Conservation (phyloP, 208 protist genomes). For the Crithidia bombi region DNA sequence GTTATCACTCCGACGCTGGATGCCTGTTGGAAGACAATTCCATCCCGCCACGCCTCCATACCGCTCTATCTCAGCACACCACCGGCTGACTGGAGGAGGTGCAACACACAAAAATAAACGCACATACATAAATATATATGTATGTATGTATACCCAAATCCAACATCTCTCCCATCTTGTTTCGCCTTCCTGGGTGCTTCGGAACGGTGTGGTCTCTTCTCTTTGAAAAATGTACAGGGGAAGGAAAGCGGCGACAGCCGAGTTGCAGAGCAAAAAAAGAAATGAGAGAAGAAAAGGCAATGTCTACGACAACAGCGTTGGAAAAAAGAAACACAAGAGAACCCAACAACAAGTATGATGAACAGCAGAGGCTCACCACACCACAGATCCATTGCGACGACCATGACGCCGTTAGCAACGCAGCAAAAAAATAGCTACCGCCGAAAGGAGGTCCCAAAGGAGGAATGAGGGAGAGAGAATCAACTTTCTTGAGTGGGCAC, state of each 20-base stretch:
- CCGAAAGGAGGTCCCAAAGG: too few species aligned
- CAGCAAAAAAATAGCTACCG: too few species aligned
- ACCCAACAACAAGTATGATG: too few species aligned
- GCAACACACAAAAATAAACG: neutral
- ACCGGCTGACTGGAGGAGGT: too few species aligned
- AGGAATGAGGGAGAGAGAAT: neutral
- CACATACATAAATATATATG: neutral
- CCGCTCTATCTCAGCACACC: too few species aligned
- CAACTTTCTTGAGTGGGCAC: neutral
- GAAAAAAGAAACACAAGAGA: constrained; percentile 1
- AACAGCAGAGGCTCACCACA: too few species aligned
- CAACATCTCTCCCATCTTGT: neutral
- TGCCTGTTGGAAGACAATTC: too few species aligned
- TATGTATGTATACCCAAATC: neutral
- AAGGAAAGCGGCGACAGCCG: neutral
- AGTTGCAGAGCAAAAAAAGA: neutral
- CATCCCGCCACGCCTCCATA: neutral
- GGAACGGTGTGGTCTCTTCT: too few species aligned
- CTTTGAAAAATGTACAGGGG: neutral
- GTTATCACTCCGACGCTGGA: too few species aligned
- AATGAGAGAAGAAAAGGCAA: neutral
- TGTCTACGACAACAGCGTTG: neutral
- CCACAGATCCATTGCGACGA: too few species aligned
- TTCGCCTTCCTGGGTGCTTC: neutral
- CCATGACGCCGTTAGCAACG: too few species aligned